Evolutionary conservation across 2,329 filamentous ascomycete species (phyloP).

Genomic region (Fusarium sp.): DNA sequence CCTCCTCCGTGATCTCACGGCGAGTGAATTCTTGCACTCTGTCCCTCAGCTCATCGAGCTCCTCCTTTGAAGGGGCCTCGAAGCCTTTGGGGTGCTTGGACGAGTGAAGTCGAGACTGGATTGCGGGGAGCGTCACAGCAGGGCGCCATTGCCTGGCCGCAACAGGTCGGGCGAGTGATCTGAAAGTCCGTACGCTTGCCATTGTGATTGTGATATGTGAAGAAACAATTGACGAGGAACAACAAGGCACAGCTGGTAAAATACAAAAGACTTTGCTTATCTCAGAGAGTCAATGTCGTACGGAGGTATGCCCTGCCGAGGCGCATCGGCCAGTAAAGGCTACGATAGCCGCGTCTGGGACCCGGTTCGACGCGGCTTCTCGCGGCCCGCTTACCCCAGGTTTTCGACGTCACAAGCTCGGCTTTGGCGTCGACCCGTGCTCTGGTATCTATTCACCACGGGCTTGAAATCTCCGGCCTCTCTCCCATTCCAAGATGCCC

Average conservation of each 20-base stretch:
- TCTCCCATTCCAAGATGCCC: conserved; percentile 18
- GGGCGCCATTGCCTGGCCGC: conserved; percentile 39
- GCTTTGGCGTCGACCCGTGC: conserved; percentile 30
- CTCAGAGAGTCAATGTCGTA: conserved; percentile 6
- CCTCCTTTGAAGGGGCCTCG: conserved; percentile 74
- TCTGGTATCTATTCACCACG: conserved; percentile 18
- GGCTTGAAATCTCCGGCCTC: conserved; percentile 17
- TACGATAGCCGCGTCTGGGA: conserved; percentile 26
- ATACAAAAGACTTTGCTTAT: conserved; percentile 9
- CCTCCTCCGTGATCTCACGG: conserved; percentile 85
- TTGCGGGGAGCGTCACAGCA: conserved; percentile 50
- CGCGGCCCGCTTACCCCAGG: conserved; percentile 44
- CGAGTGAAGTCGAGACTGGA: conserved; percentile 62
- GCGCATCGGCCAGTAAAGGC: conserved; percentile 35
- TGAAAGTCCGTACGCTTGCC: conserved; percentile 55
- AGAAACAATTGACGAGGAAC: neutral
- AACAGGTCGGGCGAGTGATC: conserved; percentile 52
- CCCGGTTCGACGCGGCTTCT: conserved; percentile 39
- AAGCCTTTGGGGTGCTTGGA: conserved; percentile 73
- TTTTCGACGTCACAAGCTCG: conserved; percentile 46
- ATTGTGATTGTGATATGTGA: conserved; percentile 44
- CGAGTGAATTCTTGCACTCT: conserved; percentile 90
- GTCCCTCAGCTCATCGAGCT: conserved; percentile 84
- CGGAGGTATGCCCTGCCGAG: conserved; percentile 28
- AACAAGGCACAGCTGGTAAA: neutral